These are phyloP conservation scores for Phoma sp. DNA, from an alignment of 2,329 filamentous ascomycete genomes.

Conservation along the genomic window DNA sequence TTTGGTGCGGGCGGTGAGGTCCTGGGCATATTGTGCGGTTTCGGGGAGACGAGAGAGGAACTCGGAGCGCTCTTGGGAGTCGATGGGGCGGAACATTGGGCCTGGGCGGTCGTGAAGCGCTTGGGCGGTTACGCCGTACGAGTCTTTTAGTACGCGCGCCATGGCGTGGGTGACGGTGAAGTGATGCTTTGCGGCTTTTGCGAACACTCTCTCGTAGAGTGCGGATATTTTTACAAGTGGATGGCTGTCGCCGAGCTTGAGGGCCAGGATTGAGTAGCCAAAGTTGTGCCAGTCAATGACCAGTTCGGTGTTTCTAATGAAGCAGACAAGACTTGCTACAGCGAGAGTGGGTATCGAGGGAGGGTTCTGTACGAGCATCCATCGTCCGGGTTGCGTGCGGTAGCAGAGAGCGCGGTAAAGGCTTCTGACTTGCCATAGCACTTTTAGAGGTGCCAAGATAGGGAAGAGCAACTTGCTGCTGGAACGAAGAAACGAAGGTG, in stretches of 20 bases:
- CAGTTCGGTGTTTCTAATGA: slow-evolving; percentile 78
- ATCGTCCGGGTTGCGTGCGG: slow-evolving; percentile 73
- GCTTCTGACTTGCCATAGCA: slow-evolving; percentile 78
- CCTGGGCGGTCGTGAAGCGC: slow-evolving; percentile 78
- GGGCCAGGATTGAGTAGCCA: slow-evolving; percentile 87
- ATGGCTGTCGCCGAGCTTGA: slow-evolving; percentile 68
- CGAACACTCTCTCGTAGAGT: slow-evolving; percentile 77
- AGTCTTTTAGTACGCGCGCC: slow-evolving; percentile 71
- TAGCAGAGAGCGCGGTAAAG: slow-evolving; percentile 78
- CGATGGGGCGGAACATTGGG: slow-evolving; percentile 76
- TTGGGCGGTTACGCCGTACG: slow-evolving; percentile 69
- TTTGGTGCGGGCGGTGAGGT: slow-evolving; percentile 57
- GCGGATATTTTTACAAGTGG: slow-evolving; percentile 79
- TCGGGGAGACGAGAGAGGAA: slow-evolving; percentile 72
- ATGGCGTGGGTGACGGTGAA: slow-evolving; percentile 92
- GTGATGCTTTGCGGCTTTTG: slow-evolving; percentile 72
- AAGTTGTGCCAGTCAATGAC: slow-evolving; percentile 99
- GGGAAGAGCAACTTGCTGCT: slow-evolving; percentile 77
- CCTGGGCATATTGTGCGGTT: slow-evolving; percentile 64
- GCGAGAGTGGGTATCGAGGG: slow-evolving; percentile 91
- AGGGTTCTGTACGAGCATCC: slow-evolving; percentile 92
- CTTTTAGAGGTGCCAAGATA: slow-evolving; percentile 80
- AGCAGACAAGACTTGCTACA: slow-evolving; percentile 74
- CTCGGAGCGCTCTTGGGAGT: slow-evolving; percentile 47
- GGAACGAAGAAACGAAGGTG: slow-evolving; percentile 70